Evolutionary conservation across 495 filamentous ascomycete genomes (phyloP).

Genomic region (Endocarpon pusillum): DNA sequence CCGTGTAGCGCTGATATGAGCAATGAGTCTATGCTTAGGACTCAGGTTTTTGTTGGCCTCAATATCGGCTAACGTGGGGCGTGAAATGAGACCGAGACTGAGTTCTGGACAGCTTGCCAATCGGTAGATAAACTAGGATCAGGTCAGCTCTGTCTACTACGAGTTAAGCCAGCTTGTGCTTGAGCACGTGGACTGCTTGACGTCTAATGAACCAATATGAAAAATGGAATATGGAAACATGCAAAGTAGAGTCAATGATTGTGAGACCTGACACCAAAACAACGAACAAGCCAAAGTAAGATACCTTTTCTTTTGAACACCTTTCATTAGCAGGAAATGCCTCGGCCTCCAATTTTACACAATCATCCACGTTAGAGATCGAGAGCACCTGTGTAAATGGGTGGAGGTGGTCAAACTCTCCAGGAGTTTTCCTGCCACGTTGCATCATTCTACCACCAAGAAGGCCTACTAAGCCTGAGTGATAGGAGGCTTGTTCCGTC

Average conservation of each 20-base stretch:
- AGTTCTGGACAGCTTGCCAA: constrained; percentile 64
- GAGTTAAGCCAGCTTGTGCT: constrained; percentile 11
- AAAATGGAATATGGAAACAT: too few species aligned
- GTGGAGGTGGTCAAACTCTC: constrained; percentile 35
- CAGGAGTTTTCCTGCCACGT: constrained; percentile 9
- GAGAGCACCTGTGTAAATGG: constrained; percentile 59
- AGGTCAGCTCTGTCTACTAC: too few species aligned
- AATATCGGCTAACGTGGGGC: constrained; percentile 26
- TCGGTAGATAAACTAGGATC: constrained; percentile 58
- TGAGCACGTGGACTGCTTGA: constrained; percentile 4
- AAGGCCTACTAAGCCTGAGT: constrained; percentile 27
- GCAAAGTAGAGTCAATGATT: too few species aligned
- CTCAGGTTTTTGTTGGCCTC: constrained; percentile 25
- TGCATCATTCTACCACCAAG: constrained; percentile 24
- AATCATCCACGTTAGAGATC: constrained; percentile 57
- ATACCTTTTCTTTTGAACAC: constrained; percentile 65
- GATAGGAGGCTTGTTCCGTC: constrained; percentile 25
- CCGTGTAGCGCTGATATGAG: constrained; percentile 64
- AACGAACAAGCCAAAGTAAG: constrained; percentile 8
- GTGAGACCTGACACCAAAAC: too few species aligned
- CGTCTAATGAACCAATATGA: not conserved
- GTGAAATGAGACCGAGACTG: constrained; percentile 64
- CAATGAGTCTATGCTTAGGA: constrained; percentile 41
- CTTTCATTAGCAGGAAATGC: constrained; percentile 58
- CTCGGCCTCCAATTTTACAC: constrained; percentile 54